phyloP scores from a whole-genome alignment of 192 early-diverging fungal species.

The Entomortierella chlamydospora region DNA sequence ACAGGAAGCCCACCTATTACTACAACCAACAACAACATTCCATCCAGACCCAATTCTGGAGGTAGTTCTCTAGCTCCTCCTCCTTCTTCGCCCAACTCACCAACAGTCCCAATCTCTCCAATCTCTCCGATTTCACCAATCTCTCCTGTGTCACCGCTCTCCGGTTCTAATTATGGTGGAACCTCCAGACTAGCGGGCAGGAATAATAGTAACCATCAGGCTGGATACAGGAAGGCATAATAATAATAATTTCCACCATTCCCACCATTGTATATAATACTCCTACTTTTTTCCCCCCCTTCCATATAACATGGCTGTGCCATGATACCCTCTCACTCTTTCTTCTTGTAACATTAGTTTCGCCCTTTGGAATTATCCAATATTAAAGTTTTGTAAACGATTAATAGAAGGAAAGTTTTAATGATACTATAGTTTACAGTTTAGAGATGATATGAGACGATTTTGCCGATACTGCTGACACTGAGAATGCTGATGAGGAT shows the following conservation, averaged over 20 bases:
- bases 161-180: constrained; percentile 3
- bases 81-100: neutral
- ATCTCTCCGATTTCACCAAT: constrained; percentile 42
- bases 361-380: no score
- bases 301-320: neutral
- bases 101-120: constrained; percentile 20
- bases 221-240: neutral
- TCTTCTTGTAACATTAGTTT: no score
- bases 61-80: neutral
- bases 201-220: constrained; percentile 7
- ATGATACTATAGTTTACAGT: constrained; percentile 9
- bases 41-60: neutral
- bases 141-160: constrained; percentile 10
- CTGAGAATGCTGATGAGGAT: constrained; percentile 10
- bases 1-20: neutral
- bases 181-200: constrained; percentile 28
- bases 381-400: no score
- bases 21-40: neutral
- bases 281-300: neutral
- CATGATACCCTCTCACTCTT: no score
- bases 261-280: neutral
- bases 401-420: neutral
- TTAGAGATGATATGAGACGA: constrained; percentile 13
- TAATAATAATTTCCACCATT: no score
- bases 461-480: neutral